Base-by-base conservation (phyloP, 352 stramenopile species). In the Phytophthora uliginosa region DNA sequence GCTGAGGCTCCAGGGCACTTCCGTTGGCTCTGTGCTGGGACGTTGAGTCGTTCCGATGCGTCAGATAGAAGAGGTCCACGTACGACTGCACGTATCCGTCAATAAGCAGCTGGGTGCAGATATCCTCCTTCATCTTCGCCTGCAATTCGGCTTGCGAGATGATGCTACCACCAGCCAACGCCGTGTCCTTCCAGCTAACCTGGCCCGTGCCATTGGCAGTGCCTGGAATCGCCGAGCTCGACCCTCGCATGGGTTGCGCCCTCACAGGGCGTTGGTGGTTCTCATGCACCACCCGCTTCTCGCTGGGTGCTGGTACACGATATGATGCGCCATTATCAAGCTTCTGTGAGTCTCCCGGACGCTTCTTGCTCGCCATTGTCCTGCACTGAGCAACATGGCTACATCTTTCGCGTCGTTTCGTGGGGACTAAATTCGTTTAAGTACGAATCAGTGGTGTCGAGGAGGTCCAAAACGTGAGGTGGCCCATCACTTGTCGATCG, bases 21-120 rank as follows among this genome's bases (percentile, higher is more conserved):
- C 38, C 71, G 17, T 20, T 61, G 3, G 42, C 42, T 53, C 31
- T 68, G 3, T 60, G 50, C 18, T 69, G 57, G 2, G 53, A 52
- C 0, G 60, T 31, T 4, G 79, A 64, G 38, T 88, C 85, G 20
- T 92, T 81, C 47, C 92, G 88, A 70, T 98, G 93, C 17, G 89
- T 97, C 20, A 98, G 87, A 81, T 98, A 98, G 68, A 98, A 98
- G 48, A 98, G 87, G 76, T 98, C 95, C n/a, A 98, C 93, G 67
- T 90, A 98, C 8, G 89, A 96, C 74, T 98, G 94, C 42, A 98
- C 94, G 73, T 97, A 97, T 34, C 95, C 95, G 24, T 82, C 79
- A 68, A 92, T 84, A 13, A 98, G 83, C 60, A 98, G 88, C 52
- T 96, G 84, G 53, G 94, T 90, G 64, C 92, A 98, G 7, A 94